Base-by-base conservation (phyloP, 2,329 filamentous ascomycete species). In the Apiospora saccharicola region DNA sequence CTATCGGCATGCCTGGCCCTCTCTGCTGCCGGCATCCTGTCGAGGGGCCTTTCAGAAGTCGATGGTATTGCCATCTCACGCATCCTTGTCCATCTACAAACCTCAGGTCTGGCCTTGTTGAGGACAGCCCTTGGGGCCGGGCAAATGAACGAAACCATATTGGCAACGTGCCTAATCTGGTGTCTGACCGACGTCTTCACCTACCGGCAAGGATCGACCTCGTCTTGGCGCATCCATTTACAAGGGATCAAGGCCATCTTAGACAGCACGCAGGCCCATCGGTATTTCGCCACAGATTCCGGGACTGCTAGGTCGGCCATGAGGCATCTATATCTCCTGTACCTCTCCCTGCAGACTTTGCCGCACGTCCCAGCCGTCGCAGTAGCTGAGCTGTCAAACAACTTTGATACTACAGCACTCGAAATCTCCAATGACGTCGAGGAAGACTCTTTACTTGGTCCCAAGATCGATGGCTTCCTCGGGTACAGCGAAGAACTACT, bases 111-210 rank as follows among this genome's bases (percentile, higher is more conserved):
- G 19, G 68, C 72, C 16, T 69, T 76, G 10, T 37, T 76, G 49
- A 16, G 74, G 67, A 71, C 71, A 16, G 74, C 75, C 26, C 67
- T 76, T 43, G 71, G 51, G 24, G 71, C 51, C 1, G 70, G 69
- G 8, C 73, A 71, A 67, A 75, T 73, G 73, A 70, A 70, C 70
- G 75, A 73, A 46, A 75, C 72, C 3, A n/a, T 75, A 47, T 49
- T 75, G 46, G 73, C 74, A 7, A 77, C 76, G 7, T 77, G 76
- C 46, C 71, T 77, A 0, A 72, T 77, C 44, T 77, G 76, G 76
- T 76, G 76, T 24, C 68, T 77, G 19, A 71, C 72, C n/a, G 76
- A 77, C 34, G 74, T 77, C 41, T 77, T 77, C 61, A 73, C 76
- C 26, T 75, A 73, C 57, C 72, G 72, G 4, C 74, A 74, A 24